These are phyloP conservation scores for Crithidia expoeki DNA, from an alignment of 208 protist genomes.

Conservation along the genomic window DNA sequence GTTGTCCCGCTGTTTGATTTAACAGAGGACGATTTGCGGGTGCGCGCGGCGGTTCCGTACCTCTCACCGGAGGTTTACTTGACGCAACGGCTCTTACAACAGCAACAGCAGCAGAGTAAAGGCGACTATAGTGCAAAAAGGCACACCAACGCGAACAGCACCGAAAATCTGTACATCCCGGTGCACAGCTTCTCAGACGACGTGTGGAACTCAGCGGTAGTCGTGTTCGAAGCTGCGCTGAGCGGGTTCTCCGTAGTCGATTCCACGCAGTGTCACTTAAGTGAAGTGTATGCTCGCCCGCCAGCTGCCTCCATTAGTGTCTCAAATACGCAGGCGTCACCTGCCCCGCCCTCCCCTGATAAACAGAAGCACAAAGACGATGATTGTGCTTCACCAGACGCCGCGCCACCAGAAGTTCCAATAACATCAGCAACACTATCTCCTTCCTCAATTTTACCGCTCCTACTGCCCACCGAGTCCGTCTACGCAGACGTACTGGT, in stretches of 20 bases:
- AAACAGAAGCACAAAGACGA: not conserved
- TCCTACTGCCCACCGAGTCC: constrained; percentile 20
- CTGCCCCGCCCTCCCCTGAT: not conserved
- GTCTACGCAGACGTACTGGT: constrained; percentile 57
- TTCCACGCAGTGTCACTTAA: constrained; percentile 35
- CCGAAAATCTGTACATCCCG: not conserved
- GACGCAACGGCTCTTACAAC: constrained; percentile 9
- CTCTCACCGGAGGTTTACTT: constrained; percentile 68
- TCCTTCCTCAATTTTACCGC: not conserved
- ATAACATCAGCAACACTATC: not conserved
- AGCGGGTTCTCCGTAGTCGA: constrained; percentile 42
- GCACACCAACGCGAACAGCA: not conserved
- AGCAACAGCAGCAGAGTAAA: not conserved
- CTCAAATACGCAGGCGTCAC: not conserved
- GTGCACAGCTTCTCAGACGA: constrained; percentile 76
- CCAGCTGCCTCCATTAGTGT: not conserved
- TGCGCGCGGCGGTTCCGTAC: constrained; percentile 57
- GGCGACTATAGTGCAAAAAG: not conserved
- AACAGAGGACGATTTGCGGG: constrained; percentile 34
- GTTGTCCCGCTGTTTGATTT: constrained; percentile 62
- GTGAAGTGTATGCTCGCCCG: not conserved
- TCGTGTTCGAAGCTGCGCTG: constrained; percentile 69
- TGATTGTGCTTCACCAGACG: constrained; percentile 3
- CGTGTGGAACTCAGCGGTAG: constrained; percentile 76
- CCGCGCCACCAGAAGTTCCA: not conserved